Evolutionary conservation across 306 rosid genomes (phyloP), one percentile per base, ranked within the genome.

Genomic region (Trifolium pratense): DNA sequence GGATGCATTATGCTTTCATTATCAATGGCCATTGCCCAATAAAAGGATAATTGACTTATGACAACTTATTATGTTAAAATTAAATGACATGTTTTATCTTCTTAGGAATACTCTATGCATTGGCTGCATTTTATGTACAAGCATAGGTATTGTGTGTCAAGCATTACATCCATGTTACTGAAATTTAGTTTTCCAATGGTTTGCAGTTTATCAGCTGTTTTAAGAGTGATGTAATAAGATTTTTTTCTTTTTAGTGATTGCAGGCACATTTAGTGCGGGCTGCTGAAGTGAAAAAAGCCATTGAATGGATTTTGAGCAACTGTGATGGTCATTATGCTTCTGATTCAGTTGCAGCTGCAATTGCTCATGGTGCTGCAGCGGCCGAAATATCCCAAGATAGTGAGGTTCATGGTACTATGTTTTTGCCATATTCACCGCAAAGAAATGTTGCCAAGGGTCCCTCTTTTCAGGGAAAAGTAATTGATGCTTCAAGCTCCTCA

Each of bases 251-350:
- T 90, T 95, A 90, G 97, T 95, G 97, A 95, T 83, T 91, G 97
- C 99, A 95, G 99, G 97, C 92, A 82, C 99, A 95, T 92, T 91
- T 95, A 83, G 83, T 88, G 74, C 96, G 84, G 86, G 95, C 99
- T 74, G 91, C 97, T 78, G 97, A 95, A 86, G 97, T 95, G 87
- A 95, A 95, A 82, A 92, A 81, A 75, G 93, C 96, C 77, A 90
- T 90, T 21, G 99, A 92, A 79, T 92, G 97, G 99, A 95, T 95
- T 82, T 88, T 95, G 90, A 80, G 81, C 89, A 95, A 87, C 82
- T 82, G 82, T 72, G 99, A 95, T 82, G 97, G 92, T 65, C 92
- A 92, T 78, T 95, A 91, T 84, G 99, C 97, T 76, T 91, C 97
- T 7, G 92, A 92, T 79, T 87, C 99, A 26, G 97, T 92, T 80